Conservation (phyloP, 2,329 filamentous ascomycete genomes). For the Sarocladium oryzae region DNA sequence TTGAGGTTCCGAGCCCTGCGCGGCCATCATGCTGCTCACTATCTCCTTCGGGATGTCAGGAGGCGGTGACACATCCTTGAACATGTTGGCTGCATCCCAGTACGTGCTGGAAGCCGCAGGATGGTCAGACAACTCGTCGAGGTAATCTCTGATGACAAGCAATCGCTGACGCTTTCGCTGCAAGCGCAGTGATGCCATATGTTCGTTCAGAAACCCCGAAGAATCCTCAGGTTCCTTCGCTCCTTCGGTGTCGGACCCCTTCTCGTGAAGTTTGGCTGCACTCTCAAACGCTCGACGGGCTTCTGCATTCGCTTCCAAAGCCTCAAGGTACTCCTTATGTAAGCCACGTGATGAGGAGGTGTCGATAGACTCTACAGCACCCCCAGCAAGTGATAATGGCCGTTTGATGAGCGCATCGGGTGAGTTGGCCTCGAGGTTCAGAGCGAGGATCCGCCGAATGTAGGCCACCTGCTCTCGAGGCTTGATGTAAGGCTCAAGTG, state of each 20-base stretch:
- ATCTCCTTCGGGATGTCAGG: slow-evolving; percentile 47
- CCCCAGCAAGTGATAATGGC: slow-evolving; percentile 43
- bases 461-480: slow-evolving; percentile 50
- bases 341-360: slow-evolving; percentile 36
- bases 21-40: slow-evolving; percentile 41
- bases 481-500: slow-evolving; percentile 47
- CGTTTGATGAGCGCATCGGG: slow-evolving; percentile 34
- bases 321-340: slow-evolving; percentile 49
- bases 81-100: slow-evolving; percentile 42
- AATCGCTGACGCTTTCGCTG: slow-evolving; percentile 46
- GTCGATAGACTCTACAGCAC: slow-evolving; percentile 26
- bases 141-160: slow-evolving; percentile 41
- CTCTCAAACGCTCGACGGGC: slow-evolving; percentile 42
- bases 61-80: slow-evolving; percentile 34
- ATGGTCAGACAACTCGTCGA: slow-evolving; percentile 44
- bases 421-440: slow-evolving; percentile 44
- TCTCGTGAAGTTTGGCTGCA: slow-evolving; percentile 21
- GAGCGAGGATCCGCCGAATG: slow-evolving; percentile 48
- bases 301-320: slow-evolving; percentile 43
- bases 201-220: slow-evolving; percentile 36
- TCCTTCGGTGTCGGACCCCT: slow-evolving; percentile 13
- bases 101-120: slow-evolving; percentile 45
- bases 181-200: slow-evolving; percentile 44
- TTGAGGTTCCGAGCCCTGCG: slow-evolving; percentile 19
- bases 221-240: neutral